Evolutionary conservation across 2,329 filamentous ascomycete species (phyloP), one percentile per base, ranked within the genome.

Genomic region (Fonsecaea nubica): DNA sequence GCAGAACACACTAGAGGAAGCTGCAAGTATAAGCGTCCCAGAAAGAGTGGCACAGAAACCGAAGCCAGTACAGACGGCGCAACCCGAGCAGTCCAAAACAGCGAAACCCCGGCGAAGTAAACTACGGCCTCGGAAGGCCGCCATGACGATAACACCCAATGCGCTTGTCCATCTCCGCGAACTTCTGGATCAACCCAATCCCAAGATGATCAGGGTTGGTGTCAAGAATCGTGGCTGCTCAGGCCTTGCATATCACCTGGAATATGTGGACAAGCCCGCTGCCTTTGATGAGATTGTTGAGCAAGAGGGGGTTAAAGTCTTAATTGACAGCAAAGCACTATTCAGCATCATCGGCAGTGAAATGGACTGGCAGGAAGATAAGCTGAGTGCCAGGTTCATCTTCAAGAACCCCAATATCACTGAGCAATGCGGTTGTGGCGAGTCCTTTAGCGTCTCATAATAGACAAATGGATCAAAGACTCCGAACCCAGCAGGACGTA

Each of bases 301-400:
- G 76, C 95, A 99, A 77, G 95, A 98, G 75, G 95, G 94, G 0
- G 94, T 99, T 64, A 94, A 92, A 80, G 94, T 99, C 38, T 79
- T 98, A 77, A 95, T 99, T 64, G 95, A 99, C 79, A 96, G 92
- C 84, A 98, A 97, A 83, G 95, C 95, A 50, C 82, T 99, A 58
- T 93, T 99, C 77, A 98, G 94, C 79, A 98, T 99, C 62, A 97
- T 99, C 74, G 95, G 95, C 4, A 97, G 91, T 76, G 94, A 98
- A 81, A 99, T 99, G 95, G 95, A 99, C 76, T 99, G 94, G 93
- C 85, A 94, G 10, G 93, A 98, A 80, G 95, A 98, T 74, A 97
- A 96, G 82, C 81, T 99, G 71, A 96, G 90, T 77, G 87, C 93
- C 79, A 86, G 92, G 71, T 99, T 99, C 79, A 89, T 97, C 58